Base-by-base conservation (phyloP, 805 yeast species). In the Pichia paraexigua region DNA sequence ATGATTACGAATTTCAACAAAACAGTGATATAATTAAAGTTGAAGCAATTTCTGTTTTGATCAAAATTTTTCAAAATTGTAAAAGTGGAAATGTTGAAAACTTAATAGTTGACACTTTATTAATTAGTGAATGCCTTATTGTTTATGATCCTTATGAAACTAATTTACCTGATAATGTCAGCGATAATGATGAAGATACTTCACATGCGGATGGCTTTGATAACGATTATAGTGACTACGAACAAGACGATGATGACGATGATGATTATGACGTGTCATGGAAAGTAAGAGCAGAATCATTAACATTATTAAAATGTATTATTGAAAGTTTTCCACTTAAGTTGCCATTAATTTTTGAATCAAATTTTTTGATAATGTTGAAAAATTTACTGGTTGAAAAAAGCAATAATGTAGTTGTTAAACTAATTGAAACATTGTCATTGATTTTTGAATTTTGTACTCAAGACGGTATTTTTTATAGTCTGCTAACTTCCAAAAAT, bases 231-330 rank as follows among this genome's bases (percentile, higher is more conserved):
- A 73, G 66, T 21, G 82, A 76, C 5, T 68, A 60, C 47, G 70
- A 70, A 21, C 68, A 66, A 17, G 65, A 63, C 22, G 69, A 69
- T 32, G 70, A 74, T n/a, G 76, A 70, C n/a, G 83, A 77, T 12
- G 71, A 60, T 25, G 80, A 77, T 37, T 64, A 60, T 25, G 71
- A 67, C 24, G 63, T 61, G 20, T 75, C 84, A 1, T 83, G 91
- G 85, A 82, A 78, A 56, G 65, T 86, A 20, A 70, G 94, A 53
- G 69, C 78, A 42, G 75, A 74, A 49, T 67, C 87, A 0, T 78
- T 8, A 67, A 66, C 30, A 59, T 81, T 35, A 59, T 76, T 9
- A 63, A 71, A 18, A 60, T 11, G 72, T 0, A 51, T 77, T 15
- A 65, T 76, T n/a, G 60, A 59, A 3, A 56, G 60, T 2, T 70